A percentile compares a stretch with the other conserved stretches of the same genome.
Evolutionary conservation across 1,284 basidiomycete species (phyloP).

Genomic region (Rhodotorula sp.): DNA sequence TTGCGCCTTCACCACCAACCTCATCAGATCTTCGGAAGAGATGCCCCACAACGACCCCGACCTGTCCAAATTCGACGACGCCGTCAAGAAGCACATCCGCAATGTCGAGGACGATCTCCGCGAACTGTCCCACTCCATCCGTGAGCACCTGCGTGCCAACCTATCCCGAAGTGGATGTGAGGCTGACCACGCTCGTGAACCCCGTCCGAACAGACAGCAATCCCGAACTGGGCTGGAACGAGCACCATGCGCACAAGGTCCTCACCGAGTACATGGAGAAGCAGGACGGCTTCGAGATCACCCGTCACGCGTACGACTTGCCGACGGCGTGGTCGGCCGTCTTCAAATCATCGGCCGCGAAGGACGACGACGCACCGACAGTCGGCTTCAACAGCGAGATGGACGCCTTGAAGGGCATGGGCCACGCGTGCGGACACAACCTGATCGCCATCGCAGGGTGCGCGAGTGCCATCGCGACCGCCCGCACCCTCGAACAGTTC

Average conservation of each 20-base stretch:
- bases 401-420: constrained; percentile 59
- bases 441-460: constrained; percentile 78
- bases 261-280: constrained; percentile 44
- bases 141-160: neutral
- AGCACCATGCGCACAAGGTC: constrained; percentile 42
- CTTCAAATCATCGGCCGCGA: constrained; percentile 52
- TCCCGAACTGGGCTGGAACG: constrained; percentile 36
- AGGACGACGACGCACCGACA: constrained; percentile 12
- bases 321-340: constrained; percentile 73
- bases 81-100: neutral
- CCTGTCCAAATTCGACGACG: neutral
- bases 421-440: constrained; percentile 82
- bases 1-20: too few relatives aligned
- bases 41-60: too few relatives aligned
- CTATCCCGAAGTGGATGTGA: too few relatives aligned
- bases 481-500: constrained; percentile 59
- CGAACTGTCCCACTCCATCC: constrained; percentile 5
- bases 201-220: neutral
- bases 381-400: constrained; percentile 66
- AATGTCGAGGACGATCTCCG: constrained; percentile 40
- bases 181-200: neutral
- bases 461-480: constrained; percentile 69
- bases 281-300: constrained; percentile 45
- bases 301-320: constrained; percentile 44
- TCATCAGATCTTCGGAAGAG: too few relatives aligned